Conservation (phyloP, 352 stramenopile species). For the Phytophthora lateralis region DNA sequence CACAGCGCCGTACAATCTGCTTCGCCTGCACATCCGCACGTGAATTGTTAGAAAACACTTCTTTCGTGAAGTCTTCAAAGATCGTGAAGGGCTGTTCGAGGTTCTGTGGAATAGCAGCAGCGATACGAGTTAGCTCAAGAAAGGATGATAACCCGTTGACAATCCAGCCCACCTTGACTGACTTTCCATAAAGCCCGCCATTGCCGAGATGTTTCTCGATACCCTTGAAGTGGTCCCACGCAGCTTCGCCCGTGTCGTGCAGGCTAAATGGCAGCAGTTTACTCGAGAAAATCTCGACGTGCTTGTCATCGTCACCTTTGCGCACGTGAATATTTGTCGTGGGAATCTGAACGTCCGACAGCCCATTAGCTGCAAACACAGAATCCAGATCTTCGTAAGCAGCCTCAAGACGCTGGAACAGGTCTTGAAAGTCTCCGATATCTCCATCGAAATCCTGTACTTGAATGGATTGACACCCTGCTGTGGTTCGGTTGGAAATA, state of each 20-base stretch:
- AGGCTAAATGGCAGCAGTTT: conserved; percentile 28
- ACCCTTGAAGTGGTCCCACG: conserved; percentile 31
- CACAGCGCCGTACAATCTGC: conserved; percentile 20
- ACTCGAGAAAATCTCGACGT: conserved; percentile 20
- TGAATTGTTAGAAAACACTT: conserved; percentile 16
- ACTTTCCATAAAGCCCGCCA: conserved; percentile 18
- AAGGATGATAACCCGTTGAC: background rate
- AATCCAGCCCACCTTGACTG: conserved; percentile 10
- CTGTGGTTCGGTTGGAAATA: background rate
- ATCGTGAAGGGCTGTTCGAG: conserved; percentile 21
- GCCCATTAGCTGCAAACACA: conserved; percentile 24
- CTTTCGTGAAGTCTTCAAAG: conserved; percentile 23
- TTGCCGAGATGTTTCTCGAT: conserved; percentile 26
- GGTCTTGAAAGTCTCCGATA: conserved; percentile 27
- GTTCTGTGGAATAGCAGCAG: conserved; percentile 10
- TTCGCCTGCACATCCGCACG: conserved; percentile 21
- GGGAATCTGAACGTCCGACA: conserved; percentile 1
- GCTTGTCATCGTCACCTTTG: conserved; percentile 8
- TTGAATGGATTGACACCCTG: background rate
- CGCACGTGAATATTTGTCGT: conserved; percentile 17
- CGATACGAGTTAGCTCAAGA: background rate
- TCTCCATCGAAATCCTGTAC: conserved; percentile 20
- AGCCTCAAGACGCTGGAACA: conserved; percentile 24
- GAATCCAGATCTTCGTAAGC: conserved; percentile 29
- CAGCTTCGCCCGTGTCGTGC: conserved; percentile 14